Conservation (phyloP, 2,329 filamentous ascomycete species). For the Curvularia verruculosa region DNA sequence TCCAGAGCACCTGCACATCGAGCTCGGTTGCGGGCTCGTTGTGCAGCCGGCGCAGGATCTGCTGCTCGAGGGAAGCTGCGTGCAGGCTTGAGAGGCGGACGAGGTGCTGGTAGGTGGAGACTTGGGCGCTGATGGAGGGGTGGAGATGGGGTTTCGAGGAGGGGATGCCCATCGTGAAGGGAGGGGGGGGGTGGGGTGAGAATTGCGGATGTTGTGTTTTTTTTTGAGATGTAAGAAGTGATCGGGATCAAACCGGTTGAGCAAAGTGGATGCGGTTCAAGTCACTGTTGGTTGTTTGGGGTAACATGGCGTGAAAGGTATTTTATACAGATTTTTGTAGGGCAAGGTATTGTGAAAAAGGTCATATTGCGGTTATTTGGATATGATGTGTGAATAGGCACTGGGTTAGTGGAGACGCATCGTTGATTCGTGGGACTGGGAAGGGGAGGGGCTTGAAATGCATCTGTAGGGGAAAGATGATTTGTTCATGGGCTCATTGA, state of each 20-base stretch:
- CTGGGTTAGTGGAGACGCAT: not conserved
- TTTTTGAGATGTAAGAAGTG: too few species aligned
- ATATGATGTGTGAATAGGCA: not conserved
- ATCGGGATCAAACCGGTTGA: too few species aligned
- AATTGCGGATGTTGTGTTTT: too few species aligned
- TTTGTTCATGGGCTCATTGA: not conserved
- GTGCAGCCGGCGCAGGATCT: not conserved
- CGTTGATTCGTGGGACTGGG: not conserved
- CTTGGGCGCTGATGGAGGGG: not conserved
- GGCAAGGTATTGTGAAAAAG: not conserved
- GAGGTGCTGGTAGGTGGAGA: not conserved
- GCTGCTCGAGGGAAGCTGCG: not conserved
- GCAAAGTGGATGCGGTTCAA: too few species aligned
- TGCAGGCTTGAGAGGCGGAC: not conserved
- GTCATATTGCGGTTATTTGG: not conserved
- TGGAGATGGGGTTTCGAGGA: not conserved
- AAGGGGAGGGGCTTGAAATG: not conserved
- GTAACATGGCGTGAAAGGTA: too few species aligned
- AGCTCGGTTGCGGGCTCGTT: conserved; percentile 8
- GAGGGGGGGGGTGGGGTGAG: too few species aligned
- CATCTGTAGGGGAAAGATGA: not conserved
- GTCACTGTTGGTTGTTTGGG: too few species aligned
- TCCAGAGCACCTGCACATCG: conserved; percentile 12
- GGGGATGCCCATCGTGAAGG: not conserved
- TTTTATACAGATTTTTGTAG: not conserved